Evolutionary conservation across 257 asterid genomes (phyloP).

Genomic region (Asclepias syriaca): DNA sequence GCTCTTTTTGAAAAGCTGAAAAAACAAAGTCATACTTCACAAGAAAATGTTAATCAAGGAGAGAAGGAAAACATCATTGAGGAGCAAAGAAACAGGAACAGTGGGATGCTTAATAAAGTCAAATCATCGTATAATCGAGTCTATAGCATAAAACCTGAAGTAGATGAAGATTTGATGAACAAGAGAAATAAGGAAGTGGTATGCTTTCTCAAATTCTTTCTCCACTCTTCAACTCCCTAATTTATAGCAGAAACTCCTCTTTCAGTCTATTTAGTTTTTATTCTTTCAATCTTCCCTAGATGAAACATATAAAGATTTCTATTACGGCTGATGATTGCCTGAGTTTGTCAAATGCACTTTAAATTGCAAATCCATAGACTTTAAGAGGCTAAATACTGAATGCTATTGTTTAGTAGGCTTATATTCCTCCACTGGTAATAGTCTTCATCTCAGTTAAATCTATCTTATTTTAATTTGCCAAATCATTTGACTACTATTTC

Average conservation of each 20-base stretch:
- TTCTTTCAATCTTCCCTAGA: background rate
- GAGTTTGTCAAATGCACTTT: background rate
- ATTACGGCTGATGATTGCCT: background rate
- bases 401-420: background rate
- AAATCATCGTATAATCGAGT: conserved; percentile 72
- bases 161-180: conserved; percentile 31
- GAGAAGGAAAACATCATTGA: conserved; percentile 30
- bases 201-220: conserved; percentile 20
- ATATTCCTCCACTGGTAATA: background rate
- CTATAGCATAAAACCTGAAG: conserved; percentile 50
- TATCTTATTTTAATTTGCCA: conserved; percentile 6
- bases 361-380: background rate
- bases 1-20: conserved; percentile 80
- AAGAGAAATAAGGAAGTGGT: conserved; percentile 48
- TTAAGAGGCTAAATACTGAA: background rate
- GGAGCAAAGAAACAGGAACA: conserved; percentile 39
- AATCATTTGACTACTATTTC: conserved; percentile 8
- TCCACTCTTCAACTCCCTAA: conserved; percentile 1
- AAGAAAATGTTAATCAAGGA: conserved; percentile 31
- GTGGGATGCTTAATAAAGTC: conserved; percentile 61
- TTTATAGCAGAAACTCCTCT: background rate
- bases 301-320: background rate
- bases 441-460: background rate
- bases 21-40: conserved; percentile 36
- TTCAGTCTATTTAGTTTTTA: background rate